Evolutionary conservation across 2,329 filamentous ascomycete species (phyloP), one percentile per base, ranked within the genome.

Genomic region (Scopulariopsis brevicaulis): DNA sequence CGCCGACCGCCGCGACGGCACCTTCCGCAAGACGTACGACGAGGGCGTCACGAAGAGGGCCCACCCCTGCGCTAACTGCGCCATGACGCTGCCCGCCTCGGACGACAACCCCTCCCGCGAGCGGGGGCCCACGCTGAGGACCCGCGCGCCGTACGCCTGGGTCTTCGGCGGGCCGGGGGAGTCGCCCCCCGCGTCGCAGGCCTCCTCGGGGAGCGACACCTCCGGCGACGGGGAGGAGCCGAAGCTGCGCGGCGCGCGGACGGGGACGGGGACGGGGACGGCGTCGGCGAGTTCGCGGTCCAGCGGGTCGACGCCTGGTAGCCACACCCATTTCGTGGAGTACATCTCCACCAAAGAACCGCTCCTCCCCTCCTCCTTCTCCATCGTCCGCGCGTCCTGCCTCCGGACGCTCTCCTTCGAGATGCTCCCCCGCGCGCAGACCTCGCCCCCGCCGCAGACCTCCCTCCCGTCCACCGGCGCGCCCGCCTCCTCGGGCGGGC

Each of bases 331-430:
- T 65, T 86, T 81, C 63, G 73, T 87, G 55, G 81, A 86, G 65
- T 87, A 86, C 66, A 86, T 83, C 4, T 87, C 84, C 1, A 85
- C 83, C 4, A 83, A 86, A 66, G 84, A 86, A 61, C 83, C 84
- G 3, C 73, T 83, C 4, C 72, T 79, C 1, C 75, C 82, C 15
- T 73, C 75, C n/a, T 85, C 83, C 8, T 87, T 85, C 69, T 83
- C 82, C n/a, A 79, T 84, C 48, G 76, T 87, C 55, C 81, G 84
- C 54, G 81, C 83, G 54, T 85, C 83, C 0, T 87, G 84, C 63
- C 71, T 87, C 53, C 80, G 84, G 37, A 85, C 84, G 0, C 75
- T 87, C 11, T 86, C 83, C 1, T 82, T 85, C 62, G 84, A 87
- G 65, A 85, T 82, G 0, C 74, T 86, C 0, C 84, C 84, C 0